These are phyloP conservation scores for Leptographium wingfieldii DNA, from an alignment of 2,329 filamentous ascomycete species.

Conservation along the genomic window DNA sequence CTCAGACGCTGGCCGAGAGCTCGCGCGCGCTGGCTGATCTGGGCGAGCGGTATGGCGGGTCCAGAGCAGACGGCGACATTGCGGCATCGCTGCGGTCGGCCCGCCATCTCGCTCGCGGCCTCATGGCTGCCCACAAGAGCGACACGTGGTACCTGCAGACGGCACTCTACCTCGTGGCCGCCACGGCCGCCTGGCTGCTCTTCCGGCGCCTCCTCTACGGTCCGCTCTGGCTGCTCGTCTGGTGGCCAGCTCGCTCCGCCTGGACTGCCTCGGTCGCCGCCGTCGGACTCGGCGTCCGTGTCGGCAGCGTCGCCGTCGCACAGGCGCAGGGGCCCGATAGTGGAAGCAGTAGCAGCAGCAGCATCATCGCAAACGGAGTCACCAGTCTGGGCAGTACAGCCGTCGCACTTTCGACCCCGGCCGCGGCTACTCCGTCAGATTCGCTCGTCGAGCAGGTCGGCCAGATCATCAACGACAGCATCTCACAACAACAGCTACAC, in stretches of 20 bases:
- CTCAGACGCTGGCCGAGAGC: slow-evolving; percentile 75
- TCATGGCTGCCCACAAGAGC: slow-evolving; percentile 81
- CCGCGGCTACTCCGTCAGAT: not conserved
- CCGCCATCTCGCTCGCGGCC: slow-evolving; percentile 59
- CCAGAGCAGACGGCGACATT: slow-evolving; percentile 67
- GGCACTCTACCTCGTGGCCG: slow-evolving; percentile 67
- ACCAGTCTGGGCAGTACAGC: too few relatives aligned
- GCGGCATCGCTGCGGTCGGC: slow-evolving; percentile 66
- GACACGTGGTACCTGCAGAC: slow-evolving; percentile 97
- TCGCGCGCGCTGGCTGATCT: slow-evolving; percentile 72
- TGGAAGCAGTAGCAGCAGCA: slow-evolving; percentile 2
- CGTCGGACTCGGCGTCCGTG: slow-evolving; percentile 24
- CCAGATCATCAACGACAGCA: not conserved
- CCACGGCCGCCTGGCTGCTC: slow-evolving; percentile 71
- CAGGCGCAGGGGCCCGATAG: slow-evolving; percentile 10
- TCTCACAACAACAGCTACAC: not conserved
- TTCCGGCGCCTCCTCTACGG: slow-evolving; percentile 81
- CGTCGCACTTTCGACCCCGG: not conserved
- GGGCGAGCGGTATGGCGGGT: slow-evolving; percentile 65
- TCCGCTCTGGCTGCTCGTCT: slow-evolving; percentile 79
- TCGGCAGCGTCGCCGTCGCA: slow-evolving; percentile 18
- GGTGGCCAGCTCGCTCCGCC: slow-evolving; percentile 51
- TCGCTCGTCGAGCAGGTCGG: slow-evolving; percentile 3
- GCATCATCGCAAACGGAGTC: not conserved
- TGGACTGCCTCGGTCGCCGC: slow-evolving; percentile 48